phyloP scores from a whole-genome alignment of 2,329 filamentous ascomycete species.

The Metarhizium brunneum region DNA sequence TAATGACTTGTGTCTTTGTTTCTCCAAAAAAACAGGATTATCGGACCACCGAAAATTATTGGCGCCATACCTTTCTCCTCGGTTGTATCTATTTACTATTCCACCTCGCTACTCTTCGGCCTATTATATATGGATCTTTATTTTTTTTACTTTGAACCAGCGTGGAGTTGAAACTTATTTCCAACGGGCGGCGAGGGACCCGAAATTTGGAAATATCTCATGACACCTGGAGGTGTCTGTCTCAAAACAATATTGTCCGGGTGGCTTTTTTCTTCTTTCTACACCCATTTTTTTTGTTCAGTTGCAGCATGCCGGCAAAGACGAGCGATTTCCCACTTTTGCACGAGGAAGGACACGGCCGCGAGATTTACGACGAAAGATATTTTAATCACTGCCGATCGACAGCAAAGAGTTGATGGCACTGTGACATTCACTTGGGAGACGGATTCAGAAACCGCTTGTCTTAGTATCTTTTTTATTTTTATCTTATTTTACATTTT shows the following conservation, averaged over 20 bases:
- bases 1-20: background rate
- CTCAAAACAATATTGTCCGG: background rate
- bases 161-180: background rate
- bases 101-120: background rate
- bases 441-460: background rate
- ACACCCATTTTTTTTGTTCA: background rate
- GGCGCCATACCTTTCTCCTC: background rate
- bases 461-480: background rate
- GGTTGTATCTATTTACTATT: background rate
- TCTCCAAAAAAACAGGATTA: background rate
- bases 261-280: background rate
- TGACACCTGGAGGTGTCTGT: background rate
- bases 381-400: conserved; percentile 4
- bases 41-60: background rate
- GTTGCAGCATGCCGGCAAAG: background rate
- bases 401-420: background rate
- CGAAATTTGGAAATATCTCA: background rate
- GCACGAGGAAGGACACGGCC: conserved; percentile 8
- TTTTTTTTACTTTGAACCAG: conserved; percentile 1
- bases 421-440: conserved; percentile 5
- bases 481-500: background rate
- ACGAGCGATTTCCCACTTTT: background rate
- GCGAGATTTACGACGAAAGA: conserved; percentile 7
- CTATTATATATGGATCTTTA: background rate
- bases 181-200: background rate